Conservation (phyloP, 164 flowering plant species). For the Magnolia kwangsiensis region DNA sequence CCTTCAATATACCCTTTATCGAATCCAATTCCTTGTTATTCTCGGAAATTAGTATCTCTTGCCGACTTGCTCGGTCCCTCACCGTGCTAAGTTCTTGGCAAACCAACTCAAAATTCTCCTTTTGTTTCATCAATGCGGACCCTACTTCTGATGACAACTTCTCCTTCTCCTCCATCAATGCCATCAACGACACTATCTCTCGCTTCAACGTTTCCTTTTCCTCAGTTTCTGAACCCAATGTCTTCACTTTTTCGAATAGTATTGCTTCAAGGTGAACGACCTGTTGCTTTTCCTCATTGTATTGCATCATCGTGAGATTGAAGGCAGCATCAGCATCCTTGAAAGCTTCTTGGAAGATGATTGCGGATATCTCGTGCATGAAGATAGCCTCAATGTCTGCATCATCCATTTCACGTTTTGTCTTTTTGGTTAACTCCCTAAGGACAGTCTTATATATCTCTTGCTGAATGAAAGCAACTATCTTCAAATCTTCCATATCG, state of each 20-base stretch:
- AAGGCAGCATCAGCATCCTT: conserved; percentile 38
- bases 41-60: conserved; percentile 27
- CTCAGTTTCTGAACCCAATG: conserved; percentile 24
- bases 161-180: conserved; percentile 46
- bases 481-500: conserved; percentile 35
- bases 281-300: conserved; percentile 24
- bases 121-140: conserved; percentile 33
- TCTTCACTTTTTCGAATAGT: conserved; percentile 29
- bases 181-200: conserved; percentile 28
- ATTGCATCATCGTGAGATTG: conserved; percentile 17
- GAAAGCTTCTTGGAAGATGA: conserved; percentile 38
- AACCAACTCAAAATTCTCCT: conserved; percentile 30
- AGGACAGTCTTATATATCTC: conserved; percentile 48
- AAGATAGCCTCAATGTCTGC: conserved; percentile 35
- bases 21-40: conserved; percentile 25
- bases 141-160: conserved; percentile 30
- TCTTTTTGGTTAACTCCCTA: conserved; percentile 28
- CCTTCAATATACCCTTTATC: conserved; percentile 27
- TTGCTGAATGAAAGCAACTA: conserved; percentile 43
- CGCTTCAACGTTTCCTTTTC: conserved; percentile 47
- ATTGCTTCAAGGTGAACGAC: conserved; percentile 35
- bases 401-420: conserved; percentile 30
- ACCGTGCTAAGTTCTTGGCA: conserved; percentile 32
- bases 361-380: conserved; percentile 36
- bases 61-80: conserved; percentile 11